phyloP scores from a whole-genome alignment of 164 flowering plant species.

The Annona cherimola region DNA sequence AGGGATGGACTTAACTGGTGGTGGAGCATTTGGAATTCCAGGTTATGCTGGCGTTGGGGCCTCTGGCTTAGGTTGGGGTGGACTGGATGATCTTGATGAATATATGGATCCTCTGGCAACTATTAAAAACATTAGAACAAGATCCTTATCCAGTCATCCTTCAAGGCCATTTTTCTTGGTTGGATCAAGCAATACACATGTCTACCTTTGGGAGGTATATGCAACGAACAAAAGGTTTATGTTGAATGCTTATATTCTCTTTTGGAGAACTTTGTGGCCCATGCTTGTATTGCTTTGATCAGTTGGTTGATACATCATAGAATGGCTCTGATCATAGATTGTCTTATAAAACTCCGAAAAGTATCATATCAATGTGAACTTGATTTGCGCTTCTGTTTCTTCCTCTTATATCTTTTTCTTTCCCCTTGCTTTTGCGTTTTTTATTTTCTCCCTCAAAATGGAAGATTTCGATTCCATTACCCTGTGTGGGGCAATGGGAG shows the following conservation, averaged over 20 bases:
- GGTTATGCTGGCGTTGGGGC: constrained; percentile 81
- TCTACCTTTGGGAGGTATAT: constrained; percentile 96
- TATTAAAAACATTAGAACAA: constrained; percentile 55
- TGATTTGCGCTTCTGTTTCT: no score
- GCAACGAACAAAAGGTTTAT: not conserved
- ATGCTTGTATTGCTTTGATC: not conserved
- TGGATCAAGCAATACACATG: constrained; percentile 90
- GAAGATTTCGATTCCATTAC: no score
- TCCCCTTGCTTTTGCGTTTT: no score
- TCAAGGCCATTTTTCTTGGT: constrained; percentile 85
- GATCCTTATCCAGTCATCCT: constrained; percentile 89
- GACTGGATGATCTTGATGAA: constrained; percentile 74
- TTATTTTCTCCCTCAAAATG: no score
- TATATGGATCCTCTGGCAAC: constrained; percentile 80
- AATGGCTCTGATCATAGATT: not conserved
- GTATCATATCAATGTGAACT: not conserved
- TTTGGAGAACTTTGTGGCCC: not conserved
- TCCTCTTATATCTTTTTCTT: no score
- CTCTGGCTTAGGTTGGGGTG: constrained; percentile 82
- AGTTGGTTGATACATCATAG: not conserved
- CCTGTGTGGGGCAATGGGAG: no score
- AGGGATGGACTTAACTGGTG: constrained; percentile 56
- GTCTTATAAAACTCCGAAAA: not conserved
- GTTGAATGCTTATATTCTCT: not conserved
- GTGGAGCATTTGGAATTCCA: constrained; percentile 72